Conservation (phyloP, 2,329 filamentous ascomycete genomes). For the Aspergillus sp. region DNA sequence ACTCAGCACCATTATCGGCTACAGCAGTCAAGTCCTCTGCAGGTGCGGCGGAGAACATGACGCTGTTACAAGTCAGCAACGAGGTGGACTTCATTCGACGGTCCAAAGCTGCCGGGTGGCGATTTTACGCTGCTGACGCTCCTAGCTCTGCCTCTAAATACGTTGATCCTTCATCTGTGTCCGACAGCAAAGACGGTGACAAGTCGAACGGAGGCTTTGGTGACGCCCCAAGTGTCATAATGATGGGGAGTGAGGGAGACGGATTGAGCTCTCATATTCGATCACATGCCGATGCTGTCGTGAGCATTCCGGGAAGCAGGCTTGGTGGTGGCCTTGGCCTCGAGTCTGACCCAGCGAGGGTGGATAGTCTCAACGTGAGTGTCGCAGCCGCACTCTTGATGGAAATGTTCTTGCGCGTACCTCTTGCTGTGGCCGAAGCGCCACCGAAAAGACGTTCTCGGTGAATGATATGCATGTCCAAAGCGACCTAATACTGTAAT, state of each 20-base stretch:
- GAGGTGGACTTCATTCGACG: constrained; percentile 66
- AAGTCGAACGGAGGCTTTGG: constrained; percentile 37
- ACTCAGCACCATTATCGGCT: constrained; percentile 70
- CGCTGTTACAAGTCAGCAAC: constrained; percentile 67
- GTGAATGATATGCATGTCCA: neutral
- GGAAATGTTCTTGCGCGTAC: constrained; percentile 37
- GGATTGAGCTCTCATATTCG: constrained; percentile 66
- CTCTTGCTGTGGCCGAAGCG: constrained; percentile 24
- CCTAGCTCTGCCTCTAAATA: constrained; percentile 30
- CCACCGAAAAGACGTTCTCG: constrained; percentile 14
- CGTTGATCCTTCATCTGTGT: constrained; percentile 15
- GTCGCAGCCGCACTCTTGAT: constrained; percentile 75
- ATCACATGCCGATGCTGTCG: constrained; percentile 61
- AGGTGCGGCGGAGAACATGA: constrained; percentile 78
- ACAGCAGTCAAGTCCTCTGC: constrained; percentile 83
- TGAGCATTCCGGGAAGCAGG: constrained; percentile 60
- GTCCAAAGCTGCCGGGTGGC: constrained; percentile 73
- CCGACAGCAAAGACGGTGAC: constrained; percentile 41
- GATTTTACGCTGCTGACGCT: constrained; percentile 70
- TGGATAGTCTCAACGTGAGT: constrained; percentile 93
- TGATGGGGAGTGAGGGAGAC: constrained; percentile 78
- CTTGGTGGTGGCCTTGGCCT: constrained; percentile 38
- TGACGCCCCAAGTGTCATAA: constrained; percentile 68
- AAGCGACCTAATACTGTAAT: neutral
- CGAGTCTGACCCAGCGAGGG: constrained; percentile 45